Conservation (phyloP, 345 rosid genomes). For the Tarenaya hassleriana region DNA sequence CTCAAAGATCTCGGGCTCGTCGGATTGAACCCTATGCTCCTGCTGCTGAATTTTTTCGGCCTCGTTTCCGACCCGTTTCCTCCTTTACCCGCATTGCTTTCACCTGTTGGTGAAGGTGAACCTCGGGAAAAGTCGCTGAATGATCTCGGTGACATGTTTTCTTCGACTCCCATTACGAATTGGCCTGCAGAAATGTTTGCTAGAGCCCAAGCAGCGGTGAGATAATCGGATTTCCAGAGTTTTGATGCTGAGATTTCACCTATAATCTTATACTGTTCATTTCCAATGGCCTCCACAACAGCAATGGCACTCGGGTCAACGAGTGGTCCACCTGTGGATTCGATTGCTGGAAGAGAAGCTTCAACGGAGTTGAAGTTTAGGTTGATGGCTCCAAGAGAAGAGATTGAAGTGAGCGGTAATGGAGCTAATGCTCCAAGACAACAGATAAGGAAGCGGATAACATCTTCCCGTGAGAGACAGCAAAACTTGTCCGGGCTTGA, state of each 20-base stretch:
- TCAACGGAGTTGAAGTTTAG: slow-evolving; percentile 50
- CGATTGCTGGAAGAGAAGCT: slow-evolving; percentile 67
- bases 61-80: slow-evolving; percentile 37
- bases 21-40: slow-evolving; percentile 82
- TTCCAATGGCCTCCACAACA: slow-evolving; percentile 50
- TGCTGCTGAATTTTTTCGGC: slow-evolving; percentile 73
- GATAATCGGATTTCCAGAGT: slow-evolving; percentile 91
- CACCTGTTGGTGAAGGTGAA: slow-evolving; percentile 40
- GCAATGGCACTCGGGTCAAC: slow-evolving; percentile 80
- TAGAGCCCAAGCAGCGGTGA: slow-evolving; percentile 91
- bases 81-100: slow-evolving; percentile 17
- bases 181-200: slow-evolving; percentile 89
- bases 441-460: slow-evolving; percentile 83
- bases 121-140: slow-evolving; percentile 44
- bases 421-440: slow-evolving; percentile 99
- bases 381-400: slow-evolving; percentile 64
- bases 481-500: slow-evolving; percentile 62
- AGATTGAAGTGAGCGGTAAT: slow-evolving; percentile 75
- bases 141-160: slow-evolving; percentile 56
- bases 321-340: slow-evolving; percentile 42
- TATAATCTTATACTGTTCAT: slow-evolving; percentile 61
- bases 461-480: slow-evolving; percentile 94
- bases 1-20: slow-evolving; percentile 46
- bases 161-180: slow-evolving; percentile 96
- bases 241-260: slow-evolving; percentile 95